A percentile compares a stretch with the other conserved stretches of the same genome.
phyloP scores from a whole-genome alignment of 208 protist species.

The Tritrichomonas foetus region DNA sequence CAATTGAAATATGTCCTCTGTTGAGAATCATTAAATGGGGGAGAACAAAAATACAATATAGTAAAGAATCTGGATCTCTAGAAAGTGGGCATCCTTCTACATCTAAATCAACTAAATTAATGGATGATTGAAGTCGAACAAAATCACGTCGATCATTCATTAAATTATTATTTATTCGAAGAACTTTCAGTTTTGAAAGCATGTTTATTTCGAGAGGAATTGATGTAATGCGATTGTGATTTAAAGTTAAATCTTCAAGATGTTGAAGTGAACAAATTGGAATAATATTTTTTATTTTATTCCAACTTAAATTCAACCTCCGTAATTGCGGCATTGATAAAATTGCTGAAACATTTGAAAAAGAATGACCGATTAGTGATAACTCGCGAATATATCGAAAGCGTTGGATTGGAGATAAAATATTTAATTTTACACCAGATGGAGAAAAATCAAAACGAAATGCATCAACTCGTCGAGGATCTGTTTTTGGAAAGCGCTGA shows the following conservation, averaged over 20 bases:
- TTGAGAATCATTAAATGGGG: not conserved
- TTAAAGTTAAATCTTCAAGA: not conserved
- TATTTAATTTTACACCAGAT: too few relatives aligned
- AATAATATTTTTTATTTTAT: not conserved
- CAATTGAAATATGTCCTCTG: not conserved
- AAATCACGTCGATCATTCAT: not conserved
- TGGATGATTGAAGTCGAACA: not conserved
- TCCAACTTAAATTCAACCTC: not conserved
- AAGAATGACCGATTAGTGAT: not conserved
- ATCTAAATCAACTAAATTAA: not conserved
- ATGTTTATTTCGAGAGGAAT: not conserved
- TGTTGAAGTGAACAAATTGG: not conserved
- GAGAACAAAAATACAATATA: not conserved
- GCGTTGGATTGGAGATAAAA: too few relatives aligned
- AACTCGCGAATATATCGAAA: too few relatives aligned
- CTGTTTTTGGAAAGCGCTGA: too few relatives aligned
- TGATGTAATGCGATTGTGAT: not conserved
- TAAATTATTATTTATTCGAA: slow-evolving; percentile 20
- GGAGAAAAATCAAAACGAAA: too few relatives aligned
- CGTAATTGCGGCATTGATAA: not conserved
- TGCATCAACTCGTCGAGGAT: too few relatives aligned
- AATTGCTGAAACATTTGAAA: not conserved
- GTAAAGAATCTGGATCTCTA: not conserved
- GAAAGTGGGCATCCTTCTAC: not conserved
- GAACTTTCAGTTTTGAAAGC: not conserved